Base-by-base conservation (phyloP, 768 basidiomycete species). In the Hypholoma fasciculare region DNA sequence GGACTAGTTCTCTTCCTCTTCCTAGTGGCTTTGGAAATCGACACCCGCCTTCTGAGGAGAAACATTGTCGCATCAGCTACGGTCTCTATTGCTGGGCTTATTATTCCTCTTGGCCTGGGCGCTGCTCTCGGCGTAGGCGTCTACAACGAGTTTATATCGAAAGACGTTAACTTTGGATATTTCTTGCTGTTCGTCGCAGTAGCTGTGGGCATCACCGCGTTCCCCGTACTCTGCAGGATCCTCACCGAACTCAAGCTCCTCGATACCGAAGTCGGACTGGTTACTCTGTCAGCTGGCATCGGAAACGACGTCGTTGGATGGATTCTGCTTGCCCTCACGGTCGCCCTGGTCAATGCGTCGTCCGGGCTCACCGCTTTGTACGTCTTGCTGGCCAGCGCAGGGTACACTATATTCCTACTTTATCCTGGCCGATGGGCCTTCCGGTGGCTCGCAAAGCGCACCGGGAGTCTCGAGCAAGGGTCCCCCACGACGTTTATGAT, bases 141-240 rank as follows among this genome's bases (percentile, higher is more conserved):
- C 8, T 96, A 94, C 69, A 71, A 82, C 56, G 74, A 89, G 52
- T 94, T 92, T 65, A 77, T 84, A 48, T 73, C 83, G 52, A 67
- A 70, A 0, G 62, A 60, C 7, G 83, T 90, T 61, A 84, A 85
- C 54, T 90, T 87, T 64, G 89, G 92, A 19, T 84, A 92, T 69
- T 96, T 95, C 73, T 71, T 94, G 36, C 83, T 96, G 23, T 96
- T 96, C 74, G 82, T 86, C 54, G 92, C 90, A 20, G 91, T 93
- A 6, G 90, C 92, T 1, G 80, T 91, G 63, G 85, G 89, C 3
- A 90, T 91, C 69, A 91, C 89, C 2, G 89, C 89, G 0, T 92
- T 92, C 74, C 89, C 90, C 0, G 89, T 92, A 4, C 80, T 92
- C 2, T 91, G 89, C 73, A 83, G 93, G 70, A 96, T 94, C 67